Evolutionary conservation across 768 basidiomycete genomes (phyloP).

Genomic region (Kwoniella pini): DNA sequence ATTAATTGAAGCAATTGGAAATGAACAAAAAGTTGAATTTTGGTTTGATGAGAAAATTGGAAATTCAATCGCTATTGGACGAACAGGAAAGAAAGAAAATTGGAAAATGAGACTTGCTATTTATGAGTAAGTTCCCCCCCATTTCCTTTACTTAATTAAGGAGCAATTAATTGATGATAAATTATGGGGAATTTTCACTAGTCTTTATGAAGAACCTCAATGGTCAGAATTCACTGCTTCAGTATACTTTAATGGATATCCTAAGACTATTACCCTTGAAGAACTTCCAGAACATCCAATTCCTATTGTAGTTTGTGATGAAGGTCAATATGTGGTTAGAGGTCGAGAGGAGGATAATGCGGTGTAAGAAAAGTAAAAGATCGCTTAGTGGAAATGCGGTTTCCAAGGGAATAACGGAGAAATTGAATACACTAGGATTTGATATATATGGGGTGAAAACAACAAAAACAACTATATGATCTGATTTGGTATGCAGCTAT

Average conservation of each 20-base stretch:
- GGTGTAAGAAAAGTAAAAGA: too few species aligned
- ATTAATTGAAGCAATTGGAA: not conserved
- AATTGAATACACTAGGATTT: too few species aligned
- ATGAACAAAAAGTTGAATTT: not conserved
- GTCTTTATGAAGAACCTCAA: not conserved
- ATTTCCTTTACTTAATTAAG: too few species aligned
- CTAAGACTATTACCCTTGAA: not conserved
- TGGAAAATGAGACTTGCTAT: not conserved
- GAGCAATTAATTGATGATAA: not conserved
- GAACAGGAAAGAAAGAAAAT: not conserved
- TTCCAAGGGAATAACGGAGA: too few species aligned
- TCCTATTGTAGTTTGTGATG: not conserved
- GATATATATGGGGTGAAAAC: too few species aligned
- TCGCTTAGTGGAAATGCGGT: too few species aligned
- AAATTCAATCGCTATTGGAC: not conserved
- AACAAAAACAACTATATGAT: too few species aligned
- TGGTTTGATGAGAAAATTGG: constrained; percentile 4
- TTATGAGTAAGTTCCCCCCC: constrained; percentile 5
- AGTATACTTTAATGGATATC: not conserved
- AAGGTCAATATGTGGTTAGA: not conserved
- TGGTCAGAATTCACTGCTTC: not conserved
- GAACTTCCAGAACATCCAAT: not conserved
- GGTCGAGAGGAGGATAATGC: not conserved
- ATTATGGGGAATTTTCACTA: not conserved
- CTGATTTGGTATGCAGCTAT: too few species aligned